Evolutionary conservation across 2,329 filamentous ascomycete genomes (phyloP).

Genomic region (Aspergillus novoparasiticus): DNA sequence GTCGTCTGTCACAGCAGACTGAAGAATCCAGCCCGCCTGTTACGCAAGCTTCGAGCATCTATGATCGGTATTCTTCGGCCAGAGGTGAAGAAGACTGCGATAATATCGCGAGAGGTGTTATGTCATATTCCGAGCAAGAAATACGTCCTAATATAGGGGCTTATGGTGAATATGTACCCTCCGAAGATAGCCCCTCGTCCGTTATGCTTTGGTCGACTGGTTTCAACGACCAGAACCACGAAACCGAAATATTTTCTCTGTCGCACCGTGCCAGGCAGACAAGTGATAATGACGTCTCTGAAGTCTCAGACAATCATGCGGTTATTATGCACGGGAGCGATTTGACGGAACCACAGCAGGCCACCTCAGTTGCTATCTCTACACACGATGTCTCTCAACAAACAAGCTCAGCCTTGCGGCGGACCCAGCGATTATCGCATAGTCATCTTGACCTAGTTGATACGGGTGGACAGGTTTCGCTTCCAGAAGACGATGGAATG

Average conservation of each 20-base stretch:
- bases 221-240: constrained; percentile 14
- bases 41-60: constrained; percentile 24
- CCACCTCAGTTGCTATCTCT: not conserved
- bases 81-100: constrained; percentile 15
- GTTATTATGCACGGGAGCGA: not conserved
- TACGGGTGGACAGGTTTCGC: constrained; percentile 22
- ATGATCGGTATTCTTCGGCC: constrained; percentile 23
- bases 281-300: not conserved
- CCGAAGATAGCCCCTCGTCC: constrained; percentile 25
- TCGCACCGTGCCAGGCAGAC: not conserved
- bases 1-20: constrained; percentile 38
- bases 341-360: not conserved
- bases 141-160: constrained; percentile 10
- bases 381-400: constrained; percentile 6
- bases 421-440: constrained; percentile 2
- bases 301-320: not conserved
- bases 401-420: not conserved
- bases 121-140: constrained; percentile 16
- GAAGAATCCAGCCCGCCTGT: constrained; percentile 22
- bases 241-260: not conserved
- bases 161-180: constrained; percentile 24
- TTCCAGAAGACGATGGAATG: constrained; percentile 83
- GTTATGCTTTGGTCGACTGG: constrained; percentile 18
- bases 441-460: constrained; percentile 20
- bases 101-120: constrained; percentile 11